These are phyloP conservation scores for Selaginella tamariscina DNA, from an alignment of 75 land plant genomes.

Conservation along the genomic window DNA sequence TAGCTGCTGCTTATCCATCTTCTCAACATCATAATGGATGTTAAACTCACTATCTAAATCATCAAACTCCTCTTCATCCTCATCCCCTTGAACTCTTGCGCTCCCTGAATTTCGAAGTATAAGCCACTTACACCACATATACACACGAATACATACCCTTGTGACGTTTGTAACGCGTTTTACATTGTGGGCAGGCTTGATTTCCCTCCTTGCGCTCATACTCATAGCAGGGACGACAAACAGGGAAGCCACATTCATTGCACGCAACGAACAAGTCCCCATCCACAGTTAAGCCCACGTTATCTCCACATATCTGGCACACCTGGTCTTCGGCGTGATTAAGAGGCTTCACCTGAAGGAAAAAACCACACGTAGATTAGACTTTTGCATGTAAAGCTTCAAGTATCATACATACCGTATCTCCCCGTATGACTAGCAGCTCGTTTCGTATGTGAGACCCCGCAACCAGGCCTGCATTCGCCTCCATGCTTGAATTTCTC, in stretches of 20 bases:
- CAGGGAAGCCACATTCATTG: conserved; percentile 22
- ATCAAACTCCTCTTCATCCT: conserved; percentile 53
- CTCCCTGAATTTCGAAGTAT: conserved; percentile 34
- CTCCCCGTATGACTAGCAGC: conserved; percentile 65
- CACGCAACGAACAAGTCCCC: conserved; percentile 23
- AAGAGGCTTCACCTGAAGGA: conserved; percentile 4
- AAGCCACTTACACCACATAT: conserved; percentile 7
- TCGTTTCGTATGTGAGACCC: conserved; percentile 86
- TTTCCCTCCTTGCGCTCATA: conserved; percentile 25
- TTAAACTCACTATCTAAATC: conserved; percentile 71
- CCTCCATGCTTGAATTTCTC: conserved; percentile 41
- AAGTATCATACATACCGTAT: conserved; percentile 19
- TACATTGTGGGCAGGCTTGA: conserved; percentile 49
- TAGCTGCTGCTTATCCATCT: conserved; percentile 19
- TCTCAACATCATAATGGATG: conserved; percentile 19
- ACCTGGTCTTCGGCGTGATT: conserved; percentile 5
- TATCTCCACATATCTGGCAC: conserved; percentile 23
- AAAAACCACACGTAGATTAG: background rate
- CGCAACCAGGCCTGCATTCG: conserved; percentile 70
- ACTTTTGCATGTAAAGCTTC: background rate
- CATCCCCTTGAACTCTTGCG: conserved; percentile 54
- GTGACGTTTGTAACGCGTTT: conserved; percentile 65
- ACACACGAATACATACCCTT: conserved; percentile 29
- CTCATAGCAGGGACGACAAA: conserved; percentile 23
- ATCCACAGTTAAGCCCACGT: conserved; percentile 14